Conservation (phyloP, 495 filamentous ascomycete genomes). For the Talaromyces liani region DNA sequence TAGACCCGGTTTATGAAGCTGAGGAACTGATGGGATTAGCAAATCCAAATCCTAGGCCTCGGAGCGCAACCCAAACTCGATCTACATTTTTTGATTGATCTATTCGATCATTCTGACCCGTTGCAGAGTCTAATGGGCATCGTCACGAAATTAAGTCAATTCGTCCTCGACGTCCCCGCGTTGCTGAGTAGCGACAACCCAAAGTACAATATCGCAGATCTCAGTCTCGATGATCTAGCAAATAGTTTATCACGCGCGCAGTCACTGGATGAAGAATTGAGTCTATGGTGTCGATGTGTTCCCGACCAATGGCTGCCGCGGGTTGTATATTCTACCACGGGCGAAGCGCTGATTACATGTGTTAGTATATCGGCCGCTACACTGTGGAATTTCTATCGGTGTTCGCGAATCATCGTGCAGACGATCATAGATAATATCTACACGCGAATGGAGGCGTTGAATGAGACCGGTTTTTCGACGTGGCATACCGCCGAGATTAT, state of each 20-base stretch:
- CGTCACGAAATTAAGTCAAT: conserved; percentile 24
- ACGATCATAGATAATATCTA: conserved; percentile 10
- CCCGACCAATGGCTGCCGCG: conserved; percentile 33
- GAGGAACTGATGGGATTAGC: conserved; percentile 17
- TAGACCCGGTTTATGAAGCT: neutral
- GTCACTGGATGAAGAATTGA: conserved; percentile 25
- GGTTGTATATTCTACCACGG: conserved; percentile 24
- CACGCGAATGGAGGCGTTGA: neutral
- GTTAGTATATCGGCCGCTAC: conserved; percentile 20
- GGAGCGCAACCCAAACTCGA: conserved; percentile 28
- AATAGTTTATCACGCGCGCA: conserved; percentile 20
- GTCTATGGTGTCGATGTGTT: conserved; percentile 26
- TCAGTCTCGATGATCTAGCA: conserved; percentile 13
- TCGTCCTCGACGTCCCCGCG: conserved; percentile 17
- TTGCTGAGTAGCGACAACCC: neutral
- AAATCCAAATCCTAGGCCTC: conserved; percentile 31
- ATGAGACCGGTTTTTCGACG: neutral
- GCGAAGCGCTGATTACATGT: conserved; percentile 31
- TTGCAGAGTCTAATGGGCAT: conserved; percentile 29
- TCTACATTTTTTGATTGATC: conserved; percentile 22
- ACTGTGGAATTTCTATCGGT: conserved; percentile 36
- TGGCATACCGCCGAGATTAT: neutral
- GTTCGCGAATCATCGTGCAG: conserved; percentile 30
- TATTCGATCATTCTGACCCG: conserved; percentile 26
- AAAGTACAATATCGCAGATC: neutral